A percentile compares a stretch with the other conserved stretches of the same genome.
phyloP scores from a whole-genome alignment of 805 yeast species.

The Scheffersomyces lignosus region DNA sequence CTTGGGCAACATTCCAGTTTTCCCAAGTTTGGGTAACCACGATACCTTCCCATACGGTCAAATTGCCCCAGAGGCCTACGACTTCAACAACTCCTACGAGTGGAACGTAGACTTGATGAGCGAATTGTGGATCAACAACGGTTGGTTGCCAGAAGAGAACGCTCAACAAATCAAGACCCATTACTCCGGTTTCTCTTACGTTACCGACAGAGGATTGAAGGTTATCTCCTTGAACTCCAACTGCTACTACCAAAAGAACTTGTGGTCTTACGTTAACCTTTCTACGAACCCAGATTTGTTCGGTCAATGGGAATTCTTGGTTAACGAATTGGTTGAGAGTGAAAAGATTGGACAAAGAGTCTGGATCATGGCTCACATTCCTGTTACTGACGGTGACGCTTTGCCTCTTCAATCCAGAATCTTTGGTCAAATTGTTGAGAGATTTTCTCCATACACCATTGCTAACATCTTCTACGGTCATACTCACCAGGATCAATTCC shows the following conservation, averaged over 20 bases:
- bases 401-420: slow-evolving; percentile 61
- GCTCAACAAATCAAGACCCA: slow-evolving; percentile 38
- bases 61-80: slow-evolving; percentile 48
- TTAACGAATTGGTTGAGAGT: slow-evolving; percentile 60
- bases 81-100: slow-evolving; percentile 29
- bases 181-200: slow-evolving; percentile 61
- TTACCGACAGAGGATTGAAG: slow-evolving; percentile 56
- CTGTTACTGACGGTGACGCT: slow-evolving; percentile 53
- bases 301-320: slow-evolving; percentile 61
- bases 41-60: slow-evolving; percentile 75
- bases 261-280: slow-evolving; percentile 51
- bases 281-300: slow-evolving; percentile 58
- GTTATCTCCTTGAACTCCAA: slow-evolving; percentile 66
- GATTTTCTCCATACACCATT: slow-evolving; percentile 68
- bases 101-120: slow-evolving; percentile 40
- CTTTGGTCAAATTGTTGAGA: slow-evolving; percentile 56
- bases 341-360: slow-evolving; percentile 61
- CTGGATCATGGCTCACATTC: slow-evolving; percentile 75
- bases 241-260: slow-evolving; percentile 63
- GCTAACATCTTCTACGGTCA: slow-evolving; percentile 73
- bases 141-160: slow-evolving; percentile 33
- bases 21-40: slow-evolving; percentile 67
- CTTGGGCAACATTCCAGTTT: slow-evolving; percentile 56
- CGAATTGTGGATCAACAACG: slow-evolving; percentile 36
- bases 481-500: slow-evolving; percentile 69